These are phyloP conservation scores for Botrytis tulipae DNA, from an alignment of 2,329 filamentous ascomycete genomes.

Conservation along the genomic window DNA sequence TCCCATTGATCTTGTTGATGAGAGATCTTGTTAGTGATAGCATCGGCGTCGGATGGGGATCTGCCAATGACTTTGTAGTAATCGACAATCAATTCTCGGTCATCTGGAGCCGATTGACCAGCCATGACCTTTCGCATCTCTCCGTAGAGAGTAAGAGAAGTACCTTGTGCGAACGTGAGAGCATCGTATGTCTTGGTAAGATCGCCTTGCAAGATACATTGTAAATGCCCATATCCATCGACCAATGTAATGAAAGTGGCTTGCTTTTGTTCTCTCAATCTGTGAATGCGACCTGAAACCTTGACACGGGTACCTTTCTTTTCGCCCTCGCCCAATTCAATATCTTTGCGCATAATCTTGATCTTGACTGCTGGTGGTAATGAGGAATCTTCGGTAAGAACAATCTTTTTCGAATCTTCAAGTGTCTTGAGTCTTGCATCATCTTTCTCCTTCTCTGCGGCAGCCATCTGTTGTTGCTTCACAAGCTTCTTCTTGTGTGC, in stretches of 20 bases:
- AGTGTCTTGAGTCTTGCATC: constrained; percentile 66
- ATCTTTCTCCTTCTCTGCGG: constrained; percentile 70
- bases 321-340: constrained; percentile 56
- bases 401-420: constrained; percentile 79
- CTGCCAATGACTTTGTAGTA: constrained; percentile 68
- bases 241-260: constrained; percentile 82
- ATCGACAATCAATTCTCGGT: constrained; percentile 70
- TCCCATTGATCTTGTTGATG: constrained; percentile 61
- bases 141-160: constrained; percentile 65
- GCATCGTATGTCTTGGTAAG: constrained; percentile 76
- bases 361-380: constrained; percentile 75
- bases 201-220: constrained; percentile 76
- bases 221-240: constrained; percentile 81
- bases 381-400: constrained; percentile 65
- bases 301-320: constrained; percentile 71
- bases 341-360: constrained; percentile 69
- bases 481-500: constrained; percentile 79
- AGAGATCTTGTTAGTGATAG: constrained; percentile 70
- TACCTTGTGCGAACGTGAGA: constrained; percentile 67
- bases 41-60: constrained; percentile 69
- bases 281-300: constrained; percentile 80
- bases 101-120: constrained; percentile 65
- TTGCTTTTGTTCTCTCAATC: constrained; percentile 77
- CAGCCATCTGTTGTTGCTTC: constrained; percentile 71
- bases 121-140: constrained; percentile 66